These are phyloP conservation scores for Miscanthus lutarioriparius DNA, from an alignment of 176 grass and related monocot genomes.

Conservation along the genomic window DNA sequence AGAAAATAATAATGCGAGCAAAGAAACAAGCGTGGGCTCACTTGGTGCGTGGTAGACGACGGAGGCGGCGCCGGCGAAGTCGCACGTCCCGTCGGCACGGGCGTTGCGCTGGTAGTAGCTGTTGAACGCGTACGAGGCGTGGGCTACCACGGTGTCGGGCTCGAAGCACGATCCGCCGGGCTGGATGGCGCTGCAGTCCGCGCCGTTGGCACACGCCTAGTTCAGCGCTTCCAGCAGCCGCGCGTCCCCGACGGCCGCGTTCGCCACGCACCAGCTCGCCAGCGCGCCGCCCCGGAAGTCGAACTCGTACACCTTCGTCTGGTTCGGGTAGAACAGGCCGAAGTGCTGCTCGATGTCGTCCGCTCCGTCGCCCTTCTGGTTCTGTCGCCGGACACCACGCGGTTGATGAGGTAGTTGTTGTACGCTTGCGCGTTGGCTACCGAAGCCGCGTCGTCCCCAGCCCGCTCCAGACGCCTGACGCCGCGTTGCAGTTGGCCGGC, in stretches of 20 bases:
- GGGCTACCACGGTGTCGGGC: too few species aligned
- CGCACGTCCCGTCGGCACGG: too few species aligned
- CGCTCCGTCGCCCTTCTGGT: conserved; percentile 42
- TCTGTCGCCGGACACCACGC: conserved; percentile 51
- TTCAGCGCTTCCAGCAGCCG: too few species aligned
- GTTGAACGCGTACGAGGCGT: too few species aligned
- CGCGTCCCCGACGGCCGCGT: neutral
- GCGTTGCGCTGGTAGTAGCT: too few species aligned
- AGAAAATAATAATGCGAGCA: neutral
- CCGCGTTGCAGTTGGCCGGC: too few species aligned
- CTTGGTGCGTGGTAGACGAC: conserved; percentile 32
- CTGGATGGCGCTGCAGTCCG: too few species aligned
- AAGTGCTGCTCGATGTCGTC: conserved; percentile 56
- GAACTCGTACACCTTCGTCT: conserved; percentile 63
- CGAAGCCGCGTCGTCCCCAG: too few species aligned
- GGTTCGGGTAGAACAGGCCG: conserved; percentile 63
- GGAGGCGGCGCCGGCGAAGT: neutral
- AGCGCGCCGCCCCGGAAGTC: conserved; percentile 41
- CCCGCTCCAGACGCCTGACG: too few species aligned
- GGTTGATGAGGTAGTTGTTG: conserved; percentile 54
- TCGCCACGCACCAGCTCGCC: conserved; percentile 47
- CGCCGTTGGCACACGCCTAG: too few species aligned
- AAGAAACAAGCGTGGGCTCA: neutral
- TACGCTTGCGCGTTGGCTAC: conserved; percentile 42
- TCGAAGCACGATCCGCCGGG: too few species aligned